Evolutionary conservation across 345 rosid species (phyloP), one percentile per base, ranked within the genome.

Genomic region (Turnera subulata): DNA sequence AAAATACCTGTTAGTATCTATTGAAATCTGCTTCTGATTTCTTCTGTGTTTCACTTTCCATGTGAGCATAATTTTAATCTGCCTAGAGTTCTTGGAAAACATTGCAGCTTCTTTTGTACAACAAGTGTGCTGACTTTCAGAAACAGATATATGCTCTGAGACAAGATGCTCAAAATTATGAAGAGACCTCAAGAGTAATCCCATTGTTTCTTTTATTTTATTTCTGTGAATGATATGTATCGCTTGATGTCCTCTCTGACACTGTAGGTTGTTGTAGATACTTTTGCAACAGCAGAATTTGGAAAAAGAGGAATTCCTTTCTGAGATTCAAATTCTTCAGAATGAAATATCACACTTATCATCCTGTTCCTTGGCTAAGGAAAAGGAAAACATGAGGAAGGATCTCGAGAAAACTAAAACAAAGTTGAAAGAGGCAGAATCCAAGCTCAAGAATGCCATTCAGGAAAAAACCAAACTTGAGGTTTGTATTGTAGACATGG

Each of bases 391-490:
- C 63, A 61, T 88, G 77, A 84, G 85, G 73, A 92, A 88, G 67
- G 93, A 89, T 68, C 73, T 86, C 51, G 96, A 92, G 69, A 92
- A 92, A 78, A 79, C 80, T 14, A 92, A 79, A 71, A 25, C 66
- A 50, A 92, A 79, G 80, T 77, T 92, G 62, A 86, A 86, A 72
- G 96, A 92, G 72, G 81, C 80, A 5, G 98, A 86, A 69, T 84
- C 71, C 63, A 92, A 83, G 75, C 85, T 92, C 47, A 88, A 78
- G 81, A 92, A 74, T 83, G 77, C 50, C 53, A 78, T 89, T 66
- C 98, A 92, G 73, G 95, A 92, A 76, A 92, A 89, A 78, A 92
- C 96, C 51, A 92, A 86, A 78, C 84, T 92, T 61, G 98, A 92
- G 98, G 98, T 66, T 65, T 40, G 26, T 53, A 15, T 26, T 42